A percentile compares a stretch with the other conserved stretches of the same genome.
Evolutionary conservation across 371 early-diverging fungal species (phyloP).

Genomic region (Mucor lusitanicus): DNA sequence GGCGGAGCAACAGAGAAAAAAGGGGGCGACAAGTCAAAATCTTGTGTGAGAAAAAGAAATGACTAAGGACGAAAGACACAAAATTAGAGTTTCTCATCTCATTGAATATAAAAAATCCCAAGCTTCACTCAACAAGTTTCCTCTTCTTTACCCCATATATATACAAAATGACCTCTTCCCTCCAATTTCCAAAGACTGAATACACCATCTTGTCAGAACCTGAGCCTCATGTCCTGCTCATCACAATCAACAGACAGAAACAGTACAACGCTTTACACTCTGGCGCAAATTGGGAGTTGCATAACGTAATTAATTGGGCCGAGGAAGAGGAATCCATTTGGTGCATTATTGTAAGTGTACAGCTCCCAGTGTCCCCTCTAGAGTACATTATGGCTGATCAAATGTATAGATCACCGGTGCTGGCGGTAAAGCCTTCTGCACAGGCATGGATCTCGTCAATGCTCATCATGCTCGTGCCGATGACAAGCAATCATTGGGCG

Average conservation of each 20-base stretch:
- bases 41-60: slow-evolving; percentile 7
- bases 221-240: slow-evolving; percentile 41
- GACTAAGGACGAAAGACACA: not conserved
- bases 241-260: slow-evolving; percentile 51
- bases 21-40: not conserved
- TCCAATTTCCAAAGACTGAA: slow-evolving; percentile 38
- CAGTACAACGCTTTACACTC: slow-evolving; percentile 44
- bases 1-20: not conserved
- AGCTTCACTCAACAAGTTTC: not conserved
- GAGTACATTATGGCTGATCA: too few species aligned
- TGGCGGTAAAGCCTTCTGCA: slow-evolving; percentile 50
- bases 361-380: not conserved
- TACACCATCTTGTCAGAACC: slow-evolving; percentile 36
- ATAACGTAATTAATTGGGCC: slow-evolving; percentile 45
- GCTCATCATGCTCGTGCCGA: slow-evolving; percentile 24
- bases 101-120: not conserved
- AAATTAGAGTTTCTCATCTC: not conserved
- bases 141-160: not conserved
- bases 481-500: not conserved
- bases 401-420: slow-evolving; percentile 45
- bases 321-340: slow-evolving; percentile 45
- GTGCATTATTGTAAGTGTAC: slow-evolving; percentile 43
- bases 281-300: slow-evolving; percentile 48
- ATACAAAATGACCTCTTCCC: not conserved
- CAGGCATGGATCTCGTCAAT: slow-evolving; percentile 52